A percentile compares a stretch with the other conserved stretches of the same genome.
Evolutionary conservation across 192 early-diverging fungal genomes (phyloP).

Genomic region (Backusella luteola): DNA sequence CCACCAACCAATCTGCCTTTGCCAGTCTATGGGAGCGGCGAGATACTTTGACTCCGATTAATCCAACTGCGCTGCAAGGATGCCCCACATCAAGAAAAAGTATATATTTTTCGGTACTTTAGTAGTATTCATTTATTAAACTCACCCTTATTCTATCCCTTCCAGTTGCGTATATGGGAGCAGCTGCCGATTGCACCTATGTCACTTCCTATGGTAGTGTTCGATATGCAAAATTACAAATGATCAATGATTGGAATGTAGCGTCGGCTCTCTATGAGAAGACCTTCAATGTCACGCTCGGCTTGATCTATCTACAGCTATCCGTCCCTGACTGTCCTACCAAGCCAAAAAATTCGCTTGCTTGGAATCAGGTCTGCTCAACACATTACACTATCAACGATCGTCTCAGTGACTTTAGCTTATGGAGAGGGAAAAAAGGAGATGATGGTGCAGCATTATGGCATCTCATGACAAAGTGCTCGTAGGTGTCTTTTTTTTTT

Average conservation of each 20-base stretch:
- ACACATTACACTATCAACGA: conserved; percentile 68
- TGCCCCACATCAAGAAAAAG: conserved; percentile 27
- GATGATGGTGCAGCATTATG: conserved; percentile 81
- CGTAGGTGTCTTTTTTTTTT: conserved; percentile 34
- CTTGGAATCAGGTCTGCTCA: conserved; percentile 84
- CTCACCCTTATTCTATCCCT: not conserved
- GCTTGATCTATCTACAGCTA: conserved; percentile 76
- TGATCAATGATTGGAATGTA: conserved; percentile 82
- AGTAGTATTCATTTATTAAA: not conserved
- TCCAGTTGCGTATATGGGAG: conserved; percentile 33
- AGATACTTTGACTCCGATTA: not conserved
- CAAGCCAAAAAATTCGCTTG: conserved; percentile 24
- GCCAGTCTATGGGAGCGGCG: not conserved
- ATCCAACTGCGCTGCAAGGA: conserved; percentile 3
- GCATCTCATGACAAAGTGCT: conserved; percentile 89
- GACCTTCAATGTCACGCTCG: conserved; percentile 84
- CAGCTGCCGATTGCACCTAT: conserved; percentile 74
- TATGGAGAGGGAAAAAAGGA: conserved; percentile 72
- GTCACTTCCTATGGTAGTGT: conserved; percentile 52
- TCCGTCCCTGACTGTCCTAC: conserved; percentile 60
- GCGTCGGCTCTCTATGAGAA: conserved; percentile 82
- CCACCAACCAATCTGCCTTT: not conserved
- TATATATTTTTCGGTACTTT: not conserved
- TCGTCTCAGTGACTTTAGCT: conserved; percentile 84
- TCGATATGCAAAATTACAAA: conserved; percentile 62